A percentile compares a stretch with the other conserved stretches of the same genome.
Evolutionary conservation across 805 yeast species (phyloP).

Genomic region (Debaryomyces castellii): DNA sequence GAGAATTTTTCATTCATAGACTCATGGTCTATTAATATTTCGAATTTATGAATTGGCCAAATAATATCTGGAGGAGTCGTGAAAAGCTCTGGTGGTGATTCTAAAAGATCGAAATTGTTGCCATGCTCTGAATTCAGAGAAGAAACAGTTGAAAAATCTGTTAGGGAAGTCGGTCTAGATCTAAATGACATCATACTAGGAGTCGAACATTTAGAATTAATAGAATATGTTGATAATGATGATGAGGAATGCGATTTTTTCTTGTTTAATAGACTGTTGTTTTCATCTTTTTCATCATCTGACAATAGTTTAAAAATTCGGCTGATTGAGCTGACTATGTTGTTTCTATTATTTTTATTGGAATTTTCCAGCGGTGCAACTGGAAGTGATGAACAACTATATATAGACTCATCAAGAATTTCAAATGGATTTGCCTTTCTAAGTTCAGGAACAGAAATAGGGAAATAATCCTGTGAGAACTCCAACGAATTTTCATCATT

Average conservation of each 20-base stretch:
- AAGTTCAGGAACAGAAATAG: constrained; percentile 30
- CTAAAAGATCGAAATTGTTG: constrained; percentile 5
- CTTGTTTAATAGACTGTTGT: constrained; percentile 7
- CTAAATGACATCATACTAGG: constrained; percentile 38
- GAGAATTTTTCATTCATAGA: constrained; percentile 31
- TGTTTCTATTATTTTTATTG: constrained; percentile 10
- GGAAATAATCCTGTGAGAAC: constrained; percentile 12
- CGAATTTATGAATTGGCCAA: constrained; percentile 48
- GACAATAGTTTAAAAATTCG: constrained; percentile 37
- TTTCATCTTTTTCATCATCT: constrained; percentile 16
- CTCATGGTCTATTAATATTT: constrained; percentile 43
- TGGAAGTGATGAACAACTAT: constrained; percentile 33
- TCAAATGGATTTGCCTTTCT: constrained; percentile 61
- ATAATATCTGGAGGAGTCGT: constrained; percentile 44
- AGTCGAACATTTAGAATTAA: constrained; percentile 33
- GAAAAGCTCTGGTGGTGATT: constrained; percentile 36
- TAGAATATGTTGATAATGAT: constrained; percentile 34
- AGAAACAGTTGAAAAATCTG: constrained; percentile 33
- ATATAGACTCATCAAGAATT: constrained; percentile 64
- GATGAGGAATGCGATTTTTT: constrained; percentile 35
- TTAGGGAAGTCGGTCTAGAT: constrained; percentile 35
- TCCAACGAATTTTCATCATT: constrained; percentile 10
- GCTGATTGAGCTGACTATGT: constrained; percentile 33
- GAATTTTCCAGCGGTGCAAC: constrained; percentile 5
- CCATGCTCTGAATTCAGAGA: constrained; percentile 31